These are phyloP conservation scores for Fusarium phyllophilum DNA, from an alignment of 2,329 filamentous ascomycete genomes.

Conservation along the genomic window DNA sequence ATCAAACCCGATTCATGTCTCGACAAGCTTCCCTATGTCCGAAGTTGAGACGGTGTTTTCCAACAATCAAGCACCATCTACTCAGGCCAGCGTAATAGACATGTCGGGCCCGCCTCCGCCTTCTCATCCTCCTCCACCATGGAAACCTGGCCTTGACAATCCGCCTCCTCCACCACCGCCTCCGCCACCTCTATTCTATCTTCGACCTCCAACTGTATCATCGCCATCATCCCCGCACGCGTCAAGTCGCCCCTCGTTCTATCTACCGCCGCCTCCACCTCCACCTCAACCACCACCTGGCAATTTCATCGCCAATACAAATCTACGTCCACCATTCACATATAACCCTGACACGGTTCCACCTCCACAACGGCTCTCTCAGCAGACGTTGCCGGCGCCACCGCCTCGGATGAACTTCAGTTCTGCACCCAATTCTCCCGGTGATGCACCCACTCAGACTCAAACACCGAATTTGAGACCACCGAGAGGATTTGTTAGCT, in stretches of 20 bases:
- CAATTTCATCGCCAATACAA: constrained; percentile 11
- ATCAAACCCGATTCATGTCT: constrained; percentile 14
- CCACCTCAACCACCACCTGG: constrained; percentile 24
- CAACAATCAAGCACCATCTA: constrained; percentile 44
- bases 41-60: constrained; percentile 44
- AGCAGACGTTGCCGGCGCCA: constrained; percentile 1
- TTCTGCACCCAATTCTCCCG: background rate
- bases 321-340: constrained; percentile 17
- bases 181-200: background rate
- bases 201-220: constrained; percentile 14
- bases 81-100: constrained; percentile 41
- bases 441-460: background rate
- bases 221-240: constrained; percentile 4
- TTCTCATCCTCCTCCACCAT: constrained; percentile 20
- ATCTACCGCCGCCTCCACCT: constrained; percentile 17
- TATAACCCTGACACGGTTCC: constrained; percentile 11
- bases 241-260: constrained; percentile 2
- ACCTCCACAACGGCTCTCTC: constrained; percentile 5
- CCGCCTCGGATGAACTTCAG: constrained; percentile 2
- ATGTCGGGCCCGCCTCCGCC: constrained; percentile 36
- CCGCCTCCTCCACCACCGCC: background rate
- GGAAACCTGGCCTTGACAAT: constrained; percentile 7
- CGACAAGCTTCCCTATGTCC: constrained; percentile 40
- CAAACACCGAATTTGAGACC: background rate
- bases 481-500: background rate